Evolutionary conservation across 2,329 filamentous ascomycete genomes (phyloP), one percentile per base, ranked within the genome.

Genomic region (Herpotrichia juniperi): DNA sequence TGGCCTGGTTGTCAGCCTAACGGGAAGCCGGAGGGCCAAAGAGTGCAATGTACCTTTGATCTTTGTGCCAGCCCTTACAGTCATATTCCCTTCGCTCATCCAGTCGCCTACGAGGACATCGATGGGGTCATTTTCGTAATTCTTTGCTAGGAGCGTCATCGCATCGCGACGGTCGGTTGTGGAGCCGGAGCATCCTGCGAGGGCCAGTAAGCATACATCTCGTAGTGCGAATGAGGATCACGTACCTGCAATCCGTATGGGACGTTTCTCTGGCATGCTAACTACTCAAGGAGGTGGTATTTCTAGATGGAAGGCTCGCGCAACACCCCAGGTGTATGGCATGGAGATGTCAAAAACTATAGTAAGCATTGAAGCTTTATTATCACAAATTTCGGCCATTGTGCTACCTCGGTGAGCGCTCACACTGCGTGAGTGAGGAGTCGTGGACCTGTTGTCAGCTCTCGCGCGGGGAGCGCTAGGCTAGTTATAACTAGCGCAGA

Each of bases 61-160:
- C 32, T 65, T 69, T 1, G 54, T 51, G 12, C 65, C 62, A 1
- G 61, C 64, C 25, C 64, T 51, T 8, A 56, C 57, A 7, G 67
- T 69, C 67, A 71, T 69, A 37, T 69, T 69, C 1, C 57, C 64
- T 44, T 69, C 68, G 26, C 61, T 63, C 64, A 71, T 67, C 67
- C 66, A 69, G 22, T 69, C 68, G 9, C 68, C 68, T 1, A 63
- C 64, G 7, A 71, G 57, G 12, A 73, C 66, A 50, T 73, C 66
- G 19, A 73, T 60, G 0, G 67, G 64, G 22, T 71, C 68, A 17
- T 61, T 58, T 7, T 56, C 52, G 25, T 62, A 61, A 40, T 69
- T 68, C 4, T 59, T 59, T 7, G 69, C 66, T 11, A 71, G 56
- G 19, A 64, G 40, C 8, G 49, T 50, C 62, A 73, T 71, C 4